phyloP scores from a whole-genome alignment of 345 rosid genomes.

The Dipteronia dyeriana region DNA sequence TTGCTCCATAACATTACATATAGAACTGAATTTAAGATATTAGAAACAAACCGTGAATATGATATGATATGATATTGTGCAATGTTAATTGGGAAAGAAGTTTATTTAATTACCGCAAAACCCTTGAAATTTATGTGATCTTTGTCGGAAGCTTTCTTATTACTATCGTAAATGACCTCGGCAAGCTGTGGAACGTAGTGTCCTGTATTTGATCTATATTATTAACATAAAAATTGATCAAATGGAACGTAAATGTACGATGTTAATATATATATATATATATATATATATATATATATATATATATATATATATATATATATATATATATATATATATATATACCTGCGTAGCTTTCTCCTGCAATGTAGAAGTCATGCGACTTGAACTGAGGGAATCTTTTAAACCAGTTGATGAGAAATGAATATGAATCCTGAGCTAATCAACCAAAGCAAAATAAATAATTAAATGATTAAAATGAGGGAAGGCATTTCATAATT shows the following conservation, averaged over 20 bases:
- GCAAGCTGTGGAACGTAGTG: conserved; percentile 89
- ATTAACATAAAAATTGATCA: not conserved
- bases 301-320: conserved; percentile 20
- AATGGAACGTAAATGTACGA: no score
- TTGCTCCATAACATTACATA: no score
- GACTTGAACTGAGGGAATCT: conserved; percentile 69
- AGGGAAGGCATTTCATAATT: not conserved
- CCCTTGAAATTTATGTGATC: conserved; percentile 71
- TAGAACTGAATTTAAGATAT: no score
- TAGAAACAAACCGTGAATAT: no score
- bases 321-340: no score
- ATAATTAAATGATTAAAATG: not conserved
- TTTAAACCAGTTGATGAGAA: conserved; percentile 65
- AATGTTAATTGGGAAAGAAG: not conserved
- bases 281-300: conserved; percentile 8
- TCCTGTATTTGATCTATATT: conserved; percentile 34
- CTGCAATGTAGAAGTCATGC: conserved; percentile 59
- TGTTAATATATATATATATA: no score
- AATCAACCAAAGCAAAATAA: not conserved
- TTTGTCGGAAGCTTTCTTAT: conserved; percentile 42
- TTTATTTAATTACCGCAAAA: conserved; percentile 42
- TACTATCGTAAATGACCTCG: conserved; percentile 52
- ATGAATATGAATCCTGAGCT: conserved; percentile 58
- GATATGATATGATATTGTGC: no score
- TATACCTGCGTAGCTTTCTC: conserved; percentile 78